These are phyloP conservation scores for Calonectria pseudoreteaudii DNA, from an alignment of 2,329 filamentous ascomycete species.

Conservation along the genomic window DNA sequence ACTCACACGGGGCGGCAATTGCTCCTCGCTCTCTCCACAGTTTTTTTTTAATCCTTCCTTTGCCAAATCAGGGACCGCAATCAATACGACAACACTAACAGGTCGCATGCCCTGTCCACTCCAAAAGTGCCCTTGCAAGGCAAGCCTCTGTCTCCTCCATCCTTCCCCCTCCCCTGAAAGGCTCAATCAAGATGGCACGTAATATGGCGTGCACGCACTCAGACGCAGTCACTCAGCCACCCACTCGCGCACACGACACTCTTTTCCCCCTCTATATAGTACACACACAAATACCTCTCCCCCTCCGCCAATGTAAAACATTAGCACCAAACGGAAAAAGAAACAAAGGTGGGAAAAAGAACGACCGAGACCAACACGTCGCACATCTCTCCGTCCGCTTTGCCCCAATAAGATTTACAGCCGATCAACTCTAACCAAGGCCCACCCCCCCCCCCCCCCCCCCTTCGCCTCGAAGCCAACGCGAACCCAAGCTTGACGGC, in stretches of 20 bases:
- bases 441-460: not conserved
- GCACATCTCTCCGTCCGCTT: not conserved
- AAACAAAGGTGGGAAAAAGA: not conserved
- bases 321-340: not conserved
- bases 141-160: too few relatives aligned
- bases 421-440: slow-evolving; percentile 1
- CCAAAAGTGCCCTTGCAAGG: not conserved
- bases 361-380: not conserved
- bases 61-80: not conserved
- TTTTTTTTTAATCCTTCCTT: too few relatives aligned
- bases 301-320: not conserved
- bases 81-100: not conserved
- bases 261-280: not conserved
- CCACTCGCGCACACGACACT: not conserved
- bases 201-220: not conserved
- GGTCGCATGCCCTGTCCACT: not conserved
- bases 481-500: not conserved
- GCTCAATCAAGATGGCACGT: not conserved
- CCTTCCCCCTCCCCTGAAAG: not conserved
- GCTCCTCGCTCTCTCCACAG: not conserved
- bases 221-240: not conserved
- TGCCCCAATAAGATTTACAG: slow-evolving; percentile 2
- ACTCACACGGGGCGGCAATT: not conserved
- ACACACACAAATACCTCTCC: not conserved
- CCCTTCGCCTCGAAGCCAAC: not conserved